These are phyloP conservation scores for Russula compacta DNA, from an alignment of 768 basidiomycete genomes.

Conservation along the genomic window DNA sequence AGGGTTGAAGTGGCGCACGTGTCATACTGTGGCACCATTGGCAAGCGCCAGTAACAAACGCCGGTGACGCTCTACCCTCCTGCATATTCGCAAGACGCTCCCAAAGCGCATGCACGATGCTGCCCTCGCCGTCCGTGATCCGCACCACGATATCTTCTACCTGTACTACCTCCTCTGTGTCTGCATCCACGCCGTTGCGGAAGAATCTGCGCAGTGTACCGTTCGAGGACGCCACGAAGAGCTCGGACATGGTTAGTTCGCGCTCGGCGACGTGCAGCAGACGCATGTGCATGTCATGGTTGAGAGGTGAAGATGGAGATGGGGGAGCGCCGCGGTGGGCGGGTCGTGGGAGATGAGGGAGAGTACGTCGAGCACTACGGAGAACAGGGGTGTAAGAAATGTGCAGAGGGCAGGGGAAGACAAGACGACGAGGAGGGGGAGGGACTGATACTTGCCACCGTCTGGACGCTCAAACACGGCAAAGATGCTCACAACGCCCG, in stretches of 20 bases:
- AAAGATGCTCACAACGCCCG: slow-evolving; percentile 46
- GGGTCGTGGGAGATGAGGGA: slow-evolving; percentile 57
- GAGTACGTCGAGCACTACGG: slow-evolving; percentile 64
- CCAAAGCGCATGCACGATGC: slow-evolving; percentile 62
- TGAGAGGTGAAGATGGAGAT: too few relatives aligned
- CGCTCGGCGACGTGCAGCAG: slow-evolving; percentile 37
- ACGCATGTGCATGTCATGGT: too few relatives aligned
- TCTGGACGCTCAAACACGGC: slow-evolving; percentile 35
- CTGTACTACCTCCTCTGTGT: too few relatives aligned
- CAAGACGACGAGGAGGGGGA: too few relatives aligned
- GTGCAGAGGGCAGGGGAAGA: slow-evolving; percentile 20
- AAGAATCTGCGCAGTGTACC: slow-evolving; percentile 75
- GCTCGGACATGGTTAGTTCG: slow-evolving; percentile 36
- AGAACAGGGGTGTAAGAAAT: neutral
- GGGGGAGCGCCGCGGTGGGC: slow-evolving; percentile 17
- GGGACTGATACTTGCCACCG: slow-evolving; percentile 24
- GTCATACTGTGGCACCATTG: too few relatives aligned
- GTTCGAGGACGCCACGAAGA: slow-evolving; percentile 36
- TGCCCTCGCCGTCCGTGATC: slow-evolving; percentile 36
- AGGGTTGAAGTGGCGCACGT: too few relatives aligned
- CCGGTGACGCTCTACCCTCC: slow-evolving; percentile 39
- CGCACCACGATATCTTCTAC: slow-evolving; percentile 33
- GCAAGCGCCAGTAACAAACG: too few relatives aligned
- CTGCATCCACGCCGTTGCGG: slow-evolving; percentile 46
- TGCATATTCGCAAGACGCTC: slow-evolving; percentile 67